A percentile compares a stretch with the other conserved stretches of the same genome.
Conservation (phyloP, 129 eudicot genomes). For the sunflower (Helianthus annuus) region HanXRQr2.0-SUNRISE NC_035444.2:70902781-70903280, state of each 20-base stretch:
- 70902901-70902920: not conserved
- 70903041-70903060: constrained; percentile 12
- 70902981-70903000: constrained; percentile 12
- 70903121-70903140: constrained; percentile 15
- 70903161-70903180: constrained; percentile 16
- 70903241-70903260: not conserved
- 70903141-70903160: constrained; percentile 8
- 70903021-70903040: constrained; percentile 31
- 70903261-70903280: not conserved
- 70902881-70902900: constrained; percentile 9
- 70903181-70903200: constrained; percentile 19
- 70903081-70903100: constrained; percentile 3
- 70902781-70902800: constrained; percentile 38
- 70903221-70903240: not conserved
- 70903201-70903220: not conserved
- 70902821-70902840: constrained; percentile 33
- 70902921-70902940: constrained; percentile 2
- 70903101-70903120: not conserved
- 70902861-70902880: not conserved
- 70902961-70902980: constrained; percentile 7
- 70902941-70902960: constrained; percentile 13
- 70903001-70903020: constrained; percentile 20
- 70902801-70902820: constrained; percentile 32
- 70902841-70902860: constrained; percentile 21
- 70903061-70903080: constrained; percentile 4